These are phyloP conservation scores for Colletotrichum neosansevieriae DNA, from an alignment of 2,329 filamentous ascomycete species.

Conservation along the genomic window DNA sequence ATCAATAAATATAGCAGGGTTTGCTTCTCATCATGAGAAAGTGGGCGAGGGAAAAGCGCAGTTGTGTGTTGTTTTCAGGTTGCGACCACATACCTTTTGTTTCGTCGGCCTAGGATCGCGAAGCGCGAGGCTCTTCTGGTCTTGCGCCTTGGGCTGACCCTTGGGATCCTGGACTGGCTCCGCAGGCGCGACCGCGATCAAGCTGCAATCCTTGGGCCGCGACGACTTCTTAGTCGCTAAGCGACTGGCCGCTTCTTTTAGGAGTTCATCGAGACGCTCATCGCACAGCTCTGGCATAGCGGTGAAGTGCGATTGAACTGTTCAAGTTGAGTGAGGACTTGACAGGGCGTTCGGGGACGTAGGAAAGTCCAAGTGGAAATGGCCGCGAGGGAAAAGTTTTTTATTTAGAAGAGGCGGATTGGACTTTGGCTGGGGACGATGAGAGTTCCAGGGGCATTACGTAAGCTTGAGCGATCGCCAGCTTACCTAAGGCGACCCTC, in stretches of 20 bases:
- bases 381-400: not conserved
- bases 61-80: not conserved
- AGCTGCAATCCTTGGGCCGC: conserved; percentile 29
- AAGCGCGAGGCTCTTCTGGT: conserved; percentile 27
- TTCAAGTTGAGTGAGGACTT: not conserved
- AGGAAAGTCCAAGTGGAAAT: not conserved
- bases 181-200: conserved; percentile 25
- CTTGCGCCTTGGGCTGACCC: conserved; percentile 18
- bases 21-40: conserved; percentile 55
- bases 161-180: conserved; percentile 9
- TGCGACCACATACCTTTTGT: conserved; percentile 27
- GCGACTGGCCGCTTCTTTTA: conserved; percentile 40
- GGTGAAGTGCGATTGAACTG: conserved; percentile 27
- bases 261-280: conserved; percentile 38
- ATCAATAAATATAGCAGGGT: conserved; percentile 45
- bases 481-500: too few relatives aligned
- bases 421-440: conserved; percentile 9
- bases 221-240: conserved; percentile 29
- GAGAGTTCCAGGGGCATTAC: not conserved
- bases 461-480: not conserved
- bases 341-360: not conserved
- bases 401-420: not conserved
- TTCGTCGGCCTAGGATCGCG: conserved; percentile 33
- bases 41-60: not conserved
- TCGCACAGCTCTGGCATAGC: conserved; percentile 41